Conservation (phyloP, 352 stramenopile species). For the Phytophthora pluvialis region DNA sequence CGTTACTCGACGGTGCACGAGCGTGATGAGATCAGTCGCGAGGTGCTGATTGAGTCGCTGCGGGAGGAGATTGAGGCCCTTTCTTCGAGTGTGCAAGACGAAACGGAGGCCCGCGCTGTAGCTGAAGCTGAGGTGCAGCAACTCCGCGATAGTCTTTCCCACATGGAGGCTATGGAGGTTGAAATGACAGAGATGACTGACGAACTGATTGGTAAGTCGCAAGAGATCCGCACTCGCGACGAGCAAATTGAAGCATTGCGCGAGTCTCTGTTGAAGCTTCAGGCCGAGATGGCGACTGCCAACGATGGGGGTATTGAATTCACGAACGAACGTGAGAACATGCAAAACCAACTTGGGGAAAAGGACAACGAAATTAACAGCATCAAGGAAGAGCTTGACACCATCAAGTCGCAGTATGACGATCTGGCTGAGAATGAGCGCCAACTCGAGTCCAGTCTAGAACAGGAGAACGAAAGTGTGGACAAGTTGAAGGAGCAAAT, state of each 20-base stretch:
- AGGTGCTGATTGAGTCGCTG: conserved; percentile 74
- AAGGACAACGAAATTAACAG: conserved; percentile 41
- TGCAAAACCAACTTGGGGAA: conserved; percentile 42
- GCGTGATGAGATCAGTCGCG: conserved; percentile 61
- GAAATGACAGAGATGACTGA: conserved; percentile 84
- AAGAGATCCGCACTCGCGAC: conserved; percentile 69
- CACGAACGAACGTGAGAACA: conserved; percentile 42
- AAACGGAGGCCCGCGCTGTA: conserved; percentile 60
- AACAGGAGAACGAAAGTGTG: conserved; percentile 49
- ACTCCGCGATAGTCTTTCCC: conserved; percentile 61
- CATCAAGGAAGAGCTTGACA: conserved; percentile 46
- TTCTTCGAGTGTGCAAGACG: conserved; percentile 63
- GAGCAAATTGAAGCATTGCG: conserved; percentile 66
- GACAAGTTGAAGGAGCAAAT: conserved; percentile 57
- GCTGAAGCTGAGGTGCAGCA: conserved; percentile 68
- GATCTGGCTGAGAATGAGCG: conserved; percentile 63
- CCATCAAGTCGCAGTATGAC: conserved; percentile 54
- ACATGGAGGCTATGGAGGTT: conserved; percentile 75
- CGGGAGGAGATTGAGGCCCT: conserved; percentile 73
- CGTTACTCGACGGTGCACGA: conserved; percentile 66
- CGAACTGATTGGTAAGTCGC: conserved; percentile 77
- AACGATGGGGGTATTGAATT: conserved; percentile 61
- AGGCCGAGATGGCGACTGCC: conserved; percentile 53
- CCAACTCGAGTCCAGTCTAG: conserved; percentile 43
- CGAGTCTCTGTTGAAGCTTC: conserved; percentile 49